Evolutionary conservation across 2,329 filamentous ascomycete species (phyloP), one percentile per base, ranked within the genome.

Genomic region (Xylaria sp.): DNA sequence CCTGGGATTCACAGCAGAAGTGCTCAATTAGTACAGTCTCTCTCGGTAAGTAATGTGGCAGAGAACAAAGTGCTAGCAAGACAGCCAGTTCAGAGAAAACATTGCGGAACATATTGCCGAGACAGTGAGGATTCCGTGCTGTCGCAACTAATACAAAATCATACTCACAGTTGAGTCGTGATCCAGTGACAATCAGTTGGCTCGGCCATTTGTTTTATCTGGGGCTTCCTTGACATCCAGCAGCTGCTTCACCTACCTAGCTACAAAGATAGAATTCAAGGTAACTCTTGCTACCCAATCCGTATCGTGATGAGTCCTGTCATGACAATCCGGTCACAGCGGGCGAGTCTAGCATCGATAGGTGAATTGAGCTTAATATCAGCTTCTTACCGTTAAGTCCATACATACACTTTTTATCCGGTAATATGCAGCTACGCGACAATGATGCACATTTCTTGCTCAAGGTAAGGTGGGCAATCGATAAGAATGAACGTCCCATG

Each of bases 181-280:
- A 9, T 42, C 11, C 11, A 13, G 8, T 13, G 59, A 53, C 9
- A 54, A 57, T 47, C 53, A 54, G 23, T 60, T 59, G 44, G 57
- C 53, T 23, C 60, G 60, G 16, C 37, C 57, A 1, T 62, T 57
- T 57, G 54, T 60, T 23, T 60, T 58, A 30, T 34, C 52, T 62
- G 6, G 50, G 46, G 16, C 54, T 62, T 54, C 60, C 57, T 54
- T 46, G 60, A 47, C 2, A 54, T 53, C 3, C 19, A 60, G 6
- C 5, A 42, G 37, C 37, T 42, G 8, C 8, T 42, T 42, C 7
- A 37, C 35, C 35, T 16, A 16, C 16, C 16, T 30, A 30, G 23
- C 23, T 30, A 30, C 23, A 5, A 30, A 6, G 23, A 30, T 30
- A 30, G 23, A 30, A 30, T 30, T 4, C 23, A 30, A 4, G 4